Conservation (phyloP, 2,329 filamentous ascomycete species). For the Lachnellula arida region DNA sequence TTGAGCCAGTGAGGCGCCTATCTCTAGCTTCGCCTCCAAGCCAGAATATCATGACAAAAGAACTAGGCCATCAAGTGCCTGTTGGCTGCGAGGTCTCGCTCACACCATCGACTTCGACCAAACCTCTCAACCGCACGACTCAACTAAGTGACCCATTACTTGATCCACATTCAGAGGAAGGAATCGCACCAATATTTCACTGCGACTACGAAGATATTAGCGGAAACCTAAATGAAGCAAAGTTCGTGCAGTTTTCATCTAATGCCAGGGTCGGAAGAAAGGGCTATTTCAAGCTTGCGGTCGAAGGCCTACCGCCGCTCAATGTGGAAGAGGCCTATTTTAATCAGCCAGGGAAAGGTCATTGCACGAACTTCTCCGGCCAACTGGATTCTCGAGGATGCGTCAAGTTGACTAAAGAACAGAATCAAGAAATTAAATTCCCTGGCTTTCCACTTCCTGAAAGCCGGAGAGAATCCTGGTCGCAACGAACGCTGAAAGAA, state of each 20-base stretch:
- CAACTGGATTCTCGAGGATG: not conserved
- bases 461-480: not conserved
- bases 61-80: not conserved
- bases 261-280: not conserved
- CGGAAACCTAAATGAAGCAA: not conserved
- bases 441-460: not conserved
- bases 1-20: not conserved
- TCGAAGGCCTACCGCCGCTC: not conserved
- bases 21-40: not conserved
- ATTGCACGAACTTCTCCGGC: not conserved
- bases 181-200: not conserved
- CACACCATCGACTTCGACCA: not conserved
- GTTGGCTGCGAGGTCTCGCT: not conserved
- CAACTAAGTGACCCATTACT: not conserved
- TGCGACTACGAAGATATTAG: not conserved
- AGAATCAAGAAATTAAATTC: constrained; percentile 1
- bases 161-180: not conserved
- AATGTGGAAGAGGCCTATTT: not conserved
- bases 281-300: constrained; percentile 1
- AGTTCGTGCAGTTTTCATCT: not conserved
- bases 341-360: not conserved
- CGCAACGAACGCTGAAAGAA: not conserved
- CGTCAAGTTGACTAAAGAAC: not conserved
- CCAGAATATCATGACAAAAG: not conserved
- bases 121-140: not conserved